These are phyloP conservation scores for Flaveria sonorensis DNA, from an alignment of 129 eudicot species.

Conservation along the genomic window DNA sequence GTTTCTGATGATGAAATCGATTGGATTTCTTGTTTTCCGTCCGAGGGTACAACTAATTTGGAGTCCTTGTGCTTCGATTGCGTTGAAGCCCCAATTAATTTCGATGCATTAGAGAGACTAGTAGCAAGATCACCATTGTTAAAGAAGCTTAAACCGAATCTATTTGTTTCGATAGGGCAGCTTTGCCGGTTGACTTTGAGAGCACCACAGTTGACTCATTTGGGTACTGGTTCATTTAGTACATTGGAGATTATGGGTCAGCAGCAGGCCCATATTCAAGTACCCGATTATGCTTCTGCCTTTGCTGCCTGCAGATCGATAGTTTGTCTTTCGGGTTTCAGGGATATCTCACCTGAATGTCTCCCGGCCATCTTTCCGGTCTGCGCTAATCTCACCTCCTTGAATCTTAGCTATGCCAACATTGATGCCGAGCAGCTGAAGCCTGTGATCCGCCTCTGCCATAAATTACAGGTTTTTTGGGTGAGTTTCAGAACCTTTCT, in stretches of 20 bases:
- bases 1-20: constrained; percentile 68
- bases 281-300: constrained; percentile 57
- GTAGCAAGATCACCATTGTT: constrained; percentile 60
- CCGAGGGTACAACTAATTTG: constrained; percentile 45
- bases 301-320: constrained; percentile 73
- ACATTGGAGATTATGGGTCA: constrained; percentile 28
- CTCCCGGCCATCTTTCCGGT: constrained; percentile 54
- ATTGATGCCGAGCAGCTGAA: constrained; percentile 53
- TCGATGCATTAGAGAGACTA: constrained; percentile 66
- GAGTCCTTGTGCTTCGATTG: constrained; percentile 70
- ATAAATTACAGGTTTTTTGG: constrained; percentile 72
- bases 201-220: constrained; percentile 75
- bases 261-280: constrained; percentile 50
- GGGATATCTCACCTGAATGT: constrained; percentile 54
- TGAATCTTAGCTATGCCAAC: constrained; percentile 72
- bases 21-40: constrained; percentile 74
- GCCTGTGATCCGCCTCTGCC: constrained; percentile 64
- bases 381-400: constrained; percentile 68
- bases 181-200: constrained; percentile 54
- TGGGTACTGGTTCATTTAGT: constrained; percentile 73
- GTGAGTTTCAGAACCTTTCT: constrained; percentile 31
- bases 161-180: constrained; percentile 51
- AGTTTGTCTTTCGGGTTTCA: constrained; percentile 68
- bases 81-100: constrained; percentile 55
- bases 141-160: constrained; percentile 66